A percentile compares a stretch with the other conserved stretches of the same genome.
phyloP scores from a whole-genome alignment of 176 grass and related monocot genomes.

The Ensete glaucum region DNA sequence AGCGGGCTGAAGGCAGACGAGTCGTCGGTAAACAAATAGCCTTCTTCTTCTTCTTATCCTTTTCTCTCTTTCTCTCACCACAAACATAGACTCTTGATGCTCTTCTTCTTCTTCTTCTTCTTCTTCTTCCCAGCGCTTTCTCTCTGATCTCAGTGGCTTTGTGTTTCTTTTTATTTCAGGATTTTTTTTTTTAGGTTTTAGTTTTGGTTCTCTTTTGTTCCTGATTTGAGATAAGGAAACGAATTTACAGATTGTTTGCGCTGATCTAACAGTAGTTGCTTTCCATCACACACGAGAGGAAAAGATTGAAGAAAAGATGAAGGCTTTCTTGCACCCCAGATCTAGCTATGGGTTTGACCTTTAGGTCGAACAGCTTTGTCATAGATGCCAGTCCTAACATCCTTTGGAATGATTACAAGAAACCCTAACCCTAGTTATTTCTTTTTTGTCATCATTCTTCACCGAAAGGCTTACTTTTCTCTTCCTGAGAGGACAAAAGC shows the following conservation, averaged over 20 bases:
- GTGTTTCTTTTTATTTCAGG: too few species aligned
- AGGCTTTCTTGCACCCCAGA: background rate
- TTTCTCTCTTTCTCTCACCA: background rate
- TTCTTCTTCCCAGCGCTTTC: too few species aligned
- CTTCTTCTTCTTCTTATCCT: background rate
- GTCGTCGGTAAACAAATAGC: background rate
- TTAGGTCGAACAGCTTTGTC: background rate
- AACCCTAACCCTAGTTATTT: constrained; percentile 2
- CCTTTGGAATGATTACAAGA: background rate
- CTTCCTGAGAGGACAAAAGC: background rate
- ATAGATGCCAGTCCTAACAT: background rate
- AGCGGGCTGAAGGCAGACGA: background rate
- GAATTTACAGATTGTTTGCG: too few species aligned
- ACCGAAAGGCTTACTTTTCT: background rate
- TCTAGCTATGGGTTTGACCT: too few species aligned
- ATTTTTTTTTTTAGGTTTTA: too few species aligned
- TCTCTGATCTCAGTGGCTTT: background rate
- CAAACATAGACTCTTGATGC: too few species aligned
- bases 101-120: background rate
- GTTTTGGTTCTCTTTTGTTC: too few species aligned
- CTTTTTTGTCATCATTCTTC: background rate
- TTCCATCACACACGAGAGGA: background rate
- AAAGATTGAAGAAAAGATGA: background rate
- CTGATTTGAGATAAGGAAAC: too few species aligned
- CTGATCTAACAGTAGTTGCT: too few species aligned